Evolutionary conservation across 106 monocot genomes (phyloP), one percentile per base, ranked within the genome.

Genomic region (Posidonia australis): DNA sequence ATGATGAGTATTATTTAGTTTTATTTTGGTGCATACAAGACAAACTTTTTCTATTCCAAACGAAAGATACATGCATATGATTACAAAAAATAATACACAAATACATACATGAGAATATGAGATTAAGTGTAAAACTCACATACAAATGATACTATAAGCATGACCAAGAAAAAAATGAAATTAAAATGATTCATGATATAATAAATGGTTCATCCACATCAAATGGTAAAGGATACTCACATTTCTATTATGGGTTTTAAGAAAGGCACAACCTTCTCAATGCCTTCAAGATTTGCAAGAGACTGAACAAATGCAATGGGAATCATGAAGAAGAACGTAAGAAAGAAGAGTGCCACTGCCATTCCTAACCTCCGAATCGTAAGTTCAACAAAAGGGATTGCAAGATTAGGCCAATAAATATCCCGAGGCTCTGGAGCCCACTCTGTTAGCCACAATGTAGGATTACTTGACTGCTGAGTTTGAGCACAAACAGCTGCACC

Each of bases 391-490:
- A 80, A 85, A 23, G 92, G 92, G 58, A 92, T 85, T 64, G 92
- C 66, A 28, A 92, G 82, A 83, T 88, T 92, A 29, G 75, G 56
- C 92, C 92, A 92, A 62, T 88, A 85, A 55, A 92, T 88, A 79
- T 92, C 92, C 63, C 92, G 79, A 68, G 92, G 92, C 47, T 92
- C 92, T 52, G 92, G 88, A 70, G 92, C 92, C 92, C 92, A 92
- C 25, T 92, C 88, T 32, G 92, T 85, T 63, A 92, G 72, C 92
- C 92, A 92, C 22, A 88, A 19, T 54, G 88, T 92, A 49, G 92
- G 92, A 67, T 92, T 88, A 66, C 84, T 88, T 58, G 84, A 76
- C 69, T 92, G 92, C 54, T 88, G 88, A 54, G 92, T 92, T 75
- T 92, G 92, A 72, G 92, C 92, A 80, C 92, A 92, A 68, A 92